Base-by-base conservation (phyloP, 345 rosid species). In the Mercurialis annua region DNA sequence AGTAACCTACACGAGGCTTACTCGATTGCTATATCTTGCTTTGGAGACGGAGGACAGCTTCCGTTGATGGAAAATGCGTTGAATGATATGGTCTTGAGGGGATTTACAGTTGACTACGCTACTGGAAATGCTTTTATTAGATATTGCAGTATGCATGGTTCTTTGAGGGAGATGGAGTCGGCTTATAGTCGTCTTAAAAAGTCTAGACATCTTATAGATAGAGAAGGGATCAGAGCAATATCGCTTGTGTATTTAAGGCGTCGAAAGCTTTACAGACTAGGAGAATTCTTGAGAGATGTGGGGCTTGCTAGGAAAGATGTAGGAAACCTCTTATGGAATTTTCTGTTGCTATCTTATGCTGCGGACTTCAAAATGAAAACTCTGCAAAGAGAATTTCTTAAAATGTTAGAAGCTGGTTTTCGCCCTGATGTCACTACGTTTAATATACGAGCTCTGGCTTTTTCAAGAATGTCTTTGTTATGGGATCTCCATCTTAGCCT, bases 401-500 rank as follows among this genome's bases (percentile, higher is more conserved):
- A 63, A 49, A 90, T 87, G 96, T 53, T 70, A 65, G 86, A 77
- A 21, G 71, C 86, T 5, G 90, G 92, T 36, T 87, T 93, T 64
- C 43, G 49, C 61, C 97, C 97, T 10, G 97, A 93, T 65, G 52
- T 93, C 52, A 87, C 85, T 23, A 82, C 97, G 1, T 93, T 93
- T 61, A 93, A 93, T 65, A 74, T 90, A 43, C 79, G 97, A 17
- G 83, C 88, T 54, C 62, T 84, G 49, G 97, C 90, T 29, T 92
- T 87, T 74, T 93, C 94, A 8, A 86, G 75, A 72, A 88, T 93
- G 92, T 78, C 85, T 43, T 68, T 90, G 68, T 83, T 93, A 50
- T 85, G 97, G 96, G 97, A 90, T 83, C 86, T 93, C 43, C 98
- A 90, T 77, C 92, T 90, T 48, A 84, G 81, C 67, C 83, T 93